A percentile compares a stretch with the other conserved stretches of the same genome.
Conservation (phyloP, 2,329 filamentous ascomycete genomes). For the Lasiodiplodia theobromae region DNA sequence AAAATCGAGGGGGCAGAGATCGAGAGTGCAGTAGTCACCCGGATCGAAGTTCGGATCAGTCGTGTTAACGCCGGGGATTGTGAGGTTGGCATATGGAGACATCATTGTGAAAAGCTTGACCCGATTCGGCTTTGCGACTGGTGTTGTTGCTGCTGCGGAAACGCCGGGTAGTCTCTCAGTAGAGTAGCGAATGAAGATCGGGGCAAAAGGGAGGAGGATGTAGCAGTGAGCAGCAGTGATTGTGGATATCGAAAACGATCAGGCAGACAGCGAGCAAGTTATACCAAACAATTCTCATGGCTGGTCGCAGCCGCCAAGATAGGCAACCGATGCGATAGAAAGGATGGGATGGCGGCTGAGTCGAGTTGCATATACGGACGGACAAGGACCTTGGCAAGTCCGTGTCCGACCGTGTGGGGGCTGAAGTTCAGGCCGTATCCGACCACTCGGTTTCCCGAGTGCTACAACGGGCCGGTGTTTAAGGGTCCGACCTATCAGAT, state of each 20-base stretch:
- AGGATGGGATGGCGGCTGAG: neutral
- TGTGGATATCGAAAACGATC: neutral
- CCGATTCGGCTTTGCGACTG: neutral
- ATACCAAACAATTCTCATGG: neutral
- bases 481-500: too few relatives aligned
- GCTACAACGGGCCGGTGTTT: too few relatives aligned
- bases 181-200: neutral
- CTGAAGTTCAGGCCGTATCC: neutral
- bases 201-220: neutral
- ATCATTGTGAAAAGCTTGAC: neutral
- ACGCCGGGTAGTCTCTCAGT: too few relatives aligned
- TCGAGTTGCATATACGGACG: neutral
- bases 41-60: neutral
- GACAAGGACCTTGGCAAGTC: constrained; percentile 1
- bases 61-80: neutral
- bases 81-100: neutral
- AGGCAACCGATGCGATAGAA: neutral
- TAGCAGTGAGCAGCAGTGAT: neutral
- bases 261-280: neutral
- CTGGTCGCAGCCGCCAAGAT: neutral
- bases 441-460: neutral
- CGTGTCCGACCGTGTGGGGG: neutral
- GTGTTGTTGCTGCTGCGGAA: neutral
- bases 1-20: constrained; percentile 54
- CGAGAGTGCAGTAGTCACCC: constrained; percentile 35